These are phyloP conservation scores for Apiospora saccharicola DNA, from an alignment of 2,329 filamentous ascomycete species.

Conservation along the genomic window DNA sequence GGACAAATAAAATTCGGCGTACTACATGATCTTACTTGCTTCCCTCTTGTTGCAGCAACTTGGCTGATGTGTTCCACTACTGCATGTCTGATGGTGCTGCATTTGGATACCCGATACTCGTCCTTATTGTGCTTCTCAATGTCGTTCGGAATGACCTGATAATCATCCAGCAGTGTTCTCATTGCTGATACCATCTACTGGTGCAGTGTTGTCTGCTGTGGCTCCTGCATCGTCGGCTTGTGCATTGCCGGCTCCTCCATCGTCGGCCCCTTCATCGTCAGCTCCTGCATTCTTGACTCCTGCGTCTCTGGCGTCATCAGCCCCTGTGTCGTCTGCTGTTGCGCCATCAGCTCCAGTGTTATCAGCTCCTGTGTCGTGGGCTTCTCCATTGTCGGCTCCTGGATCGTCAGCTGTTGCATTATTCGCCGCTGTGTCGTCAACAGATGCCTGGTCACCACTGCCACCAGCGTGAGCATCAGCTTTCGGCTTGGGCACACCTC, in stretches of 20 bases:
- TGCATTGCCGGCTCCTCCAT: not conserved
- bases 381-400: not conserved
- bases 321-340: too few relatives aligned
- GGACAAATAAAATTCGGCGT: conserved; percentile 34
- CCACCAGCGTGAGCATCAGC: not conserved
- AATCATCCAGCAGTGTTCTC: not conserved
- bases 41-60: not conserved
- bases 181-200: not conserved
- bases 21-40: conserved; percentile 32
- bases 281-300: not conserved
- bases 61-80: not conserved
- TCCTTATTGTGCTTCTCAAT: not conserved
- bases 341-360: not conserved
- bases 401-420: not conserved
- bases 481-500: not conserved
- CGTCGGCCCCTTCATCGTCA: not conserved
- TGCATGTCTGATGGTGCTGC: not conserved
- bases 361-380: not conserved
- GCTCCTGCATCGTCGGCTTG: not conserved
- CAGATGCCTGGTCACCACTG: not conserved
- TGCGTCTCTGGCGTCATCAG: not conserved
- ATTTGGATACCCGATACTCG: too few relatives aligned
- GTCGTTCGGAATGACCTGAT: not conserved
- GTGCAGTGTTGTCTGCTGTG: not conserved
- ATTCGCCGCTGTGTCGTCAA: not conserved